Conservation (phyloP, 2,329 filamentous ascomycete species). For the Cladophialophora bantiana region DNA sequence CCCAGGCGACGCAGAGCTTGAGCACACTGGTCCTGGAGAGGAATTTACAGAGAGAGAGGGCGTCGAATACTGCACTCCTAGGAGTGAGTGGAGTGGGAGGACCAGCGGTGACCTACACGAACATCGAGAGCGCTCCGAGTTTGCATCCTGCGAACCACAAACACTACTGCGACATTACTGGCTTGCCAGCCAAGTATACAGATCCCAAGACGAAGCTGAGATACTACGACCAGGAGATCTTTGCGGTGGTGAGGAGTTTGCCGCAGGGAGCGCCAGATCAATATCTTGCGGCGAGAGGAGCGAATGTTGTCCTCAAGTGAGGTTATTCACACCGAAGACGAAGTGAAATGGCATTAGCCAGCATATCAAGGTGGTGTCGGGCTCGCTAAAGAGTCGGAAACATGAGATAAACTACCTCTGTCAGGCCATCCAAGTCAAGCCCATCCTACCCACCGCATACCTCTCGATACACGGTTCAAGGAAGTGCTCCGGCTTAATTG, state of each 20-base stretch:
- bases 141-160: slow-evolving; percentile 77
- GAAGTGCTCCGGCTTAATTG: slow-evolving; percentile 99
- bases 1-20: slow-evolving; percentile 85
- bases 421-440: slow-evolving; percentile 96
- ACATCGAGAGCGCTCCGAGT: slow-evolving; percentile 92
- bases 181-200: slow-evolving; percentile 85
- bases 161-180: slow-evolving; percentile 96
- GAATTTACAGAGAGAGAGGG: slow-evolving; percentile 57
- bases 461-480: slow-evolving; percentile 83
- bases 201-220: slow-evolving; percentile 94
- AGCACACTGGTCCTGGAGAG: slow-evolving; percentile 89
- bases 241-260: slow-evolving; percentile 78
- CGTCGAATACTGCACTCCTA: slow-evolving; percentile 23
- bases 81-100: slow-evolving; percentile 48
- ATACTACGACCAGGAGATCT: slow-evolving; percentile 93
- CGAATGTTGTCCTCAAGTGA: slow-evolving; percentile 92
- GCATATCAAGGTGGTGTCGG: background rate
- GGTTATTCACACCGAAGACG: background rate
- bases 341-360: background rate
- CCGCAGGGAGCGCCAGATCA: slow-evolving; percentile 84
- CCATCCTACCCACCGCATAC: slow-evolving; percentile 81
- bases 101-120: slow-evolving; percentile 86
- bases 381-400: background rate
- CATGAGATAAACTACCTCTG: slow-evolving; percentile 52
- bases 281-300: slow-evolving; percentile 87